Evolutionary conservation across 208 protist species (phyloP), one percentile per base, ranked within the genome.

Genomic region (Trypanosoma rangeli): DNA sequence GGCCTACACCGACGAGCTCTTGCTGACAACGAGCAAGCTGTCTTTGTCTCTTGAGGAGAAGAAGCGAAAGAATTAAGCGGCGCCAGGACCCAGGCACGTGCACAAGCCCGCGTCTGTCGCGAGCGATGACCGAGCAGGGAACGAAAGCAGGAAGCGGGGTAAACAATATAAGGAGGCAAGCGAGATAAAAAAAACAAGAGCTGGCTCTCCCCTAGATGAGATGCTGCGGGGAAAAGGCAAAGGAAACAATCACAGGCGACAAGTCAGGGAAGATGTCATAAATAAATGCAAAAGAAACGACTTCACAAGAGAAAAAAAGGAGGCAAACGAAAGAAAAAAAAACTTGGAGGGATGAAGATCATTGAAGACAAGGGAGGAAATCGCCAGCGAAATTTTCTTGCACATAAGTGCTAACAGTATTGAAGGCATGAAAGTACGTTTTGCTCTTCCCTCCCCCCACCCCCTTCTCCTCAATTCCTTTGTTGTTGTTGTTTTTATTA

Each of bases 1-100:
- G 28, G 73, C 92, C 20, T 96, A 89, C 84, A 94, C 92, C 22
- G 92, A 96, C 46, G 89, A 92, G 82, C 50, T 90, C 65, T 81
- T 96, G n/a, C 42, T 94, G 52, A 77, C 83, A 18, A 77, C 87
- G 35, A 88, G 75, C 80, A 96, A 96, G 72, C 78, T 94, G 29
- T 81, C 92, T 26, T 73, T 94, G 26, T 92, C 88, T 24, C 82
- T 96, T n/a, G 87, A 94, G 74, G 78, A 92, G 69, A 95, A 95
- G 83, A 87, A 87, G 71, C 79, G 78, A 57, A 85, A 89, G 73
- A 85, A 87, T 68, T 76, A 83, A 61, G 65, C 59, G 20, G 22
- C 50, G 64, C 0, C 70, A 69, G 53, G 68, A 69, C 29, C 42
- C 42, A 46, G 24, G 26, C 5, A 22, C 37, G 24, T 52, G 18